Percentiles rank a stretch among this genome's conserved stretches.
Conservation (phyloP, 345 rosid species). For the Salix viminalis region DNA sequence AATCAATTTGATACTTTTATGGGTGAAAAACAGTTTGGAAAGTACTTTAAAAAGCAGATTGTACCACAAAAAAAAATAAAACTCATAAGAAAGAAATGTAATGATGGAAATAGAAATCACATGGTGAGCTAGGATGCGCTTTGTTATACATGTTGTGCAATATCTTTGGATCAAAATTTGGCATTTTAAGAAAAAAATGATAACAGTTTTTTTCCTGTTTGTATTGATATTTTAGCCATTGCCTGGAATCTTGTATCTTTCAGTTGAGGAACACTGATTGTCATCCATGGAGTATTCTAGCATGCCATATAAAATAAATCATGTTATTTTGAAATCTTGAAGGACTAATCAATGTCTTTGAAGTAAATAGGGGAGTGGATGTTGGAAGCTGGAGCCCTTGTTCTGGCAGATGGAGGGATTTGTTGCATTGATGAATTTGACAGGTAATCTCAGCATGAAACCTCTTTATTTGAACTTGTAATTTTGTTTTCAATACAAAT, state of each 20-base stretch:
- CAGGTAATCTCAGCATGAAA: conserved; percentile 41
- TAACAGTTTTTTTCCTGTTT: neutral
- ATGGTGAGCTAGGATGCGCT: too few relatives aligned
- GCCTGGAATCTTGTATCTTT: neutral
- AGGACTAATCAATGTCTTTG: neutral
- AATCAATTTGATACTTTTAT: too few relatives aligned
- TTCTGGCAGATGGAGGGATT: conserved; percentile 95
- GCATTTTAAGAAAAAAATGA: neutral
- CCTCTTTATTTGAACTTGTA: neutral
- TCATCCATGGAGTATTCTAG: neutral
- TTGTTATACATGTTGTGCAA: too few relatives aligned
- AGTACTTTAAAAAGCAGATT: too few relatives aligned
- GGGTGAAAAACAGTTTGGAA: too few relatives aligned
- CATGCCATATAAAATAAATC: neutral
- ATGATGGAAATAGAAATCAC: too few relatives aligned
- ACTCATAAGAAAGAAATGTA: too few relatives aligned
- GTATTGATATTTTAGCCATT: neutral
- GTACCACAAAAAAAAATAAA: too few relatives aligned
- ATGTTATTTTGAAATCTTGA: neutral
- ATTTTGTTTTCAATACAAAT: neutral
- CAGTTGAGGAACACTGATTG: neutral
- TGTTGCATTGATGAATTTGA: conserved; percentile 98
- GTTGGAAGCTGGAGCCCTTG: conserved; percentile 99
- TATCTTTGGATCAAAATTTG: neutral
- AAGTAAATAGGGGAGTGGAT: conserved; percentile 77